Conservation (phyloP, 2,329 filamentous ascomycete genomes). For the Lasiodiplodia gonubiensis region DNA sequence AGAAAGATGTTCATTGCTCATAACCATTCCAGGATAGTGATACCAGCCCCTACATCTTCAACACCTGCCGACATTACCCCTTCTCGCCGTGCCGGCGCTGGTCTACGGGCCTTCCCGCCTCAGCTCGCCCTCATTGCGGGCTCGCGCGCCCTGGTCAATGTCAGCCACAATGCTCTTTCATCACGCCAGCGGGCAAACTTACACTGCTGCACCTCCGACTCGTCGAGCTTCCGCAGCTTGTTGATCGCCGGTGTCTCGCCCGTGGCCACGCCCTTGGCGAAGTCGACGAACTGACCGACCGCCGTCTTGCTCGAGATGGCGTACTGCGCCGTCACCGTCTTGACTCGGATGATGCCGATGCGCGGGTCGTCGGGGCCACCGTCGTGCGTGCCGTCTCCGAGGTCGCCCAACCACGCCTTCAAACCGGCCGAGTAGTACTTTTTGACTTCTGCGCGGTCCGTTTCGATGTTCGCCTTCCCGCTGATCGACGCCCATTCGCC, state of each 20-base stretch:
- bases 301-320: constrained; percentile 67
- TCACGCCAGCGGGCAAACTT: constrained; percentile 7
- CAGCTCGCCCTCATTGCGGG: constrained; percentile 7
- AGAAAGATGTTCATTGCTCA: constrained; percentile 24
- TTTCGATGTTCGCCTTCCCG: constrained; percentile 72
- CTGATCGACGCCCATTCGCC: constrained; percentile 88
- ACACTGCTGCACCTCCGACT: constrained; percentile 62
- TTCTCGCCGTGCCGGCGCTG: neutral
- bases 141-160: constrained; percentile 24
- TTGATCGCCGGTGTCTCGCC: constrained; percentile 76
- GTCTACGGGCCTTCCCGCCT: neutral
- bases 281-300: constrained; percentile 68
- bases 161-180: constrained; percentile 19
- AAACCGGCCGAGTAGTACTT: constrained; percentile 73
- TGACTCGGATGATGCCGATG: constrained; percentile 80
- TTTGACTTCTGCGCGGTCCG: constrained; percentile 69
- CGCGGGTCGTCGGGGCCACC: constrained; percentile 81
- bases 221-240: constrained; percentile 74
- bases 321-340: constrained; percentile 74
- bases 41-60: neutral
- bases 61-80: constrained; percentile 5
- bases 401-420: constrained; percentile 86
- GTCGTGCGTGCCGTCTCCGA: constrained; percentile 79
- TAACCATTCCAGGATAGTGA: constrained; percentile 6
- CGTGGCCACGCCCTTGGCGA: constrained; percentile 76